These are phyloP conservation scores for Tolypocladium guangdongense DNA, from an alignment of 2,329 filamentous ascomycete genomes.

Conservation along the genomic window DNA sequence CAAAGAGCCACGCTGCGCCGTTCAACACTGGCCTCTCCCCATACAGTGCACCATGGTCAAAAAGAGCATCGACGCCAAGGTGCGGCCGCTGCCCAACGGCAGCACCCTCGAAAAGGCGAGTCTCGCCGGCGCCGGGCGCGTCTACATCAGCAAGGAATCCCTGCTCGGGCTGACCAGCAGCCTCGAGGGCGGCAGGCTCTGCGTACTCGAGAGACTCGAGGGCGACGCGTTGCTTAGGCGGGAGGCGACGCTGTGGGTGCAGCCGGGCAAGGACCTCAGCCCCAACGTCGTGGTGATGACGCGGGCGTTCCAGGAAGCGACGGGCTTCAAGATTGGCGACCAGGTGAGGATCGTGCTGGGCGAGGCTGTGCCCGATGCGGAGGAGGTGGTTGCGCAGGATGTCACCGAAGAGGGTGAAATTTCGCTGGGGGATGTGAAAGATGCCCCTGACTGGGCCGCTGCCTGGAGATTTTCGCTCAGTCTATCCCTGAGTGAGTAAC, in stretches of 20 bases:
- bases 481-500: slow-evolving; percentile 19
- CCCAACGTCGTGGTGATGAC: slow-evolving; percentile 62
- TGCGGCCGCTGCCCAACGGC: slow-evolving; percentile 30
- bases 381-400: slow-evolving; percentile 50
- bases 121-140: slow-evolving; percentile 30
- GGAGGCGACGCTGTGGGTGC: slow-evolving; percentile 39
- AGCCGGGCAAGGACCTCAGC: slow-evolving; percentile 50
- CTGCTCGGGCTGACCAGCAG: slow-evolving; percentile 32
- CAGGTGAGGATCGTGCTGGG: slow-evolving; percentile 49
- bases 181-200: slow-evolving; percentile 31
- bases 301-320: slow-evolving; percentile 60
- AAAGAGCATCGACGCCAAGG: slow-evolving; percentile 26
- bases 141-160: slow-evolving; percentile 37
- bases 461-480: slow-evolving; percentile 26
- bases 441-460: slow-evolving; percentile 23
- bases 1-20: neutral
- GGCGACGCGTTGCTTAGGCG: slow-evolving; percentile 16
- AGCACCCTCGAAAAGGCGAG: slow-evolving; percentile 29
- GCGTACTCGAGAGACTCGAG: slow-evolving; percentile 26
- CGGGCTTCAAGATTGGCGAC: slow-evolving; percentile 62
- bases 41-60: slow-evolving; percentile 15
- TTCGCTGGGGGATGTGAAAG: slow-evolving; percentile 16
- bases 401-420: slow-evolving; percentile 30
- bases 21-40: neutral
- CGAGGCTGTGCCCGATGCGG: slow-evolving; percentile 41